These are phyloP conservation scores for Lichtheimia ramosa DNA, from an alignment of 371 early-diverging fungal species.

Conservation along the genomic window DNA sequence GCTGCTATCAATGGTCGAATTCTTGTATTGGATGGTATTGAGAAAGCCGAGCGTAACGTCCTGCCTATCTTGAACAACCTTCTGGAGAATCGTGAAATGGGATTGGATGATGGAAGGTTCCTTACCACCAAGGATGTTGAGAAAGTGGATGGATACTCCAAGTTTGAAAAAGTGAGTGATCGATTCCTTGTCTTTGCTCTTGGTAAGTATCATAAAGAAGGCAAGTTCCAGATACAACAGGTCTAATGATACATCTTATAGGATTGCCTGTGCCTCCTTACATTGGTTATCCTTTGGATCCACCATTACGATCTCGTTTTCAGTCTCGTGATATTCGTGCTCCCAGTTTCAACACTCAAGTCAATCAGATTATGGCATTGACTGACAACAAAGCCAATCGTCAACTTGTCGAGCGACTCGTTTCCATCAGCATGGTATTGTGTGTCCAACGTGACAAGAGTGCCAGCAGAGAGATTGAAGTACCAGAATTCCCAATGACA, in stretches of 20 bases:
- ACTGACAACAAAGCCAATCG: constrained; percentile 26
- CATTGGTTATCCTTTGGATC: constrained; percentile 81
- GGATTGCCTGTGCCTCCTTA: constrained; percentile 80
- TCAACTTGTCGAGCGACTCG: constrained; percentile 55
- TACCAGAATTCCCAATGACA: constrained; percentile 74
- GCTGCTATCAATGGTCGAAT: constrained; percentile 84
- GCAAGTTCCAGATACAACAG: not conserved
- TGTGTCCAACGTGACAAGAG: constrained; percentile 44
- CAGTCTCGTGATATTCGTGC: constrained; percentile 68
- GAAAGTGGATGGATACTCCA: constrained; percentile 8
- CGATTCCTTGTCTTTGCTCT: constrained; percentile 78
- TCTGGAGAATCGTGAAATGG: constrained; percentile 87
- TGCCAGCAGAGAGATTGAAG: constrained; percentile 48
- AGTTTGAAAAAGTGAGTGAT: constrained; percentile 70
- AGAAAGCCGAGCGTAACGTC: constrained; percentile 87
- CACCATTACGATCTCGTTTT: constrained; percentile 82
- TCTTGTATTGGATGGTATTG: constrained; percentile 80
- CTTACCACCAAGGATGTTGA: constrained; percentile 70
- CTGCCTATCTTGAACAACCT: constrained; percentile 86
- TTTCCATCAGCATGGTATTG: constrained; percentile 66
- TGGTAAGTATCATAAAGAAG: constrained; percentile 29
- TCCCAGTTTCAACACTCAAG: constrained; percentile 65
- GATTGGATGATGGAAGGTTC: constrained; percentile 83
- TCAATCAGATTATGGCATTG: constrained; percentile 45
- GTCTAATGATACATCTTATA: constrained; percentile 6